Evolutionary conservation across 2,329 filamentous ascomycete species (phyloP).

Genomic region (Phyllosticta citribraziliensis): DNA sequence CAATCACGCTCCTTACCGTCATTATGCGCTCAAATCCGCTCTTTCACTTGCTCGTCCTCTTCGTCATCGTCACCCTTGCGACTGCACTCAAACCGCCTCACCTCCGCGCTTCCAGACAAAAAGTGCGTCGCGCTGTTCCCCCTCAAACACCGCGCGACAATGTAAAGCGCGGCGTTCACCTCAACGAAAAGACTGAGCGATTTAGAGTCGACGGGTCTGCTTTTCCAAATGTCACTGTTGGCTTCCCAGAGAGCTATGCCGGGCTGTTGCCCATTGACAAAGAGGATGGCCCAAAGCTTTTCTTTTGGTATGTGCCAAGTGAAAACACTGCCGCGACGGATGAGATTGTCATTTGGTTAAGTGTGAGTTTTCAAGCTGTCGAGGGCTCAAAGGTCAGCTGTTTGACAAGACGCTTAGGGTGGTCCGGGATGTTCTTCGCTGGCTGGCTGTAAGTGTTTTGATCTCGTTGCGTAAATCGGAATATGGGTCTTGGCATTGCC

Average conservation of each 20-base stretch:
- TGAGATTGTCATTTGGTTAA: constrained; percentile 28
- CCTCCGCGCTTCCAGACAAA: background rate
- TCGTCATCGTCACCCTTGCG: background rate
- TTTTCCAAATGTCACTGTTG: constrained; percentile 40
- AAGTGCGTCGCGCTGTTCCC: background rate
- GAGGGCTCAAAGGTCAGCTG: background rate
- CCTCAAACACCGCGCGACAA: background rate
- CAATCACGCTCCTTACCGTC: background rate
- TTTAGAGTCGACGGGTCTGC: constrained; percentile 28
- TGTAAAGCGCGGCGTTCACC: background rate
- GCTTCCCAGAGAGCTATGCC: constrained; percentile 54
- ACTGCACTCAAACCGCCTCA: background rate
- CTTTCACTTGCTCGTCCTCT: background rate
- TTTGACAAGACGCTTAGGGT: constrained; percentile 12
- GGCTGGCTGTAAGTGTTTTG: constrained; percentile 16
- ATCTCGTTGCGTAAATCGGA: background rate
- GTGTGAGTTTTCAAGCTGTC: constrained; percentile 8
- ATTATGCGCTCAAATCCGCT: background rate
- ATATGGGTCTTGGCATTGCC: background rate
- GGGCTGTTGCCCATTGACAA: constrained; percentile 50
- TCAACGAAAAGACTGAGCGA: constrained; percentile 9
- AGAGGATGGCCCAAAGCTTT: constrained; percentile 35
- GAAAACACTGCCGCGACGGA: constrained; percentile 3
- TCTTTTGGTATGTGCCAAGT: constrained; percentile 39
- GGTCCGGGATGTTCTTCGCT: constrained; percentile 15